A percentile compares a stretch with the other conserved stretches of the same genome.
Conservation (phyloP, 371 early-diverging fungal species). For the Syncephalis fuscata region DNA sequence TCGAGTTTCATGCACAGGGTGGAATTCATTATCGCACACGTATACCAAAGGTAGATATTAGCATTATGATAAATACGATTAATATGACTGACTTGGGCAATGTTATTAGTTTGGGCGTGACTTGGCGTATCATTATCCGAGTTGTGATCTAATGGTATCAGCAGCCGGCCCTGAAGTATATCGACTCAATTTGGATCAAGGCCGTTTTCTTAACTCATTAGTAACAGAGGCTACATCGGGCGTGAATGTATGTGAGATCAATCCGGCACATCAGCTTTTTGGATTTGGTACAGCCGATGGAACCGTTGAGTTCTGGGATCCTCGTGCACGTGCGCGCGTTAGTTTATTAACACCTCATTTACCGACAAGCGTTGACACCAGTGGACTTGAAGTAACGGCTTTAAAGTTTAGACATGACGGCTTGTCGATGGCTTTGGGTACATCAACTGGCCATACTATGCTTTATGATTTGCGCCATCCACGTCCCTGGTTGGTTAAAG, state of each 20-base stretch:
- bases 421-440: slow-evolving; percentile 78
- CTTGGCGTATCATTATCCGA: slow-evolving; percentile 78
- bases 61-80: not conserved
- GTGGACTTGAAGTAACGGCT: slow-evolving; percentile 45
- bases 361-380: slow-evolving; percentile 10
- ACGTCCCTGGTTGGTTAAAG: slow-evolving; percentile 71
- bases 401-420: slow-evolving; percentile 78
- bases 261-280: slow-evolving; percentile 83
- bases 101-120: slow-evolving; percentile 66
- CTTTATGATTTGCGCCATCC: slow-evolving; percentile 88
- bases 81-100: not conserved
- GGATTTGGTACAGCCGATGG: slow-evolving; percentile 82
- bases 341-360: slow-evolving; percentile 39
- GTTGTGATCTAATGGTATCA: slow-evolving; percentile 79
- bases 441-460: slow-evolving; percentile 76
- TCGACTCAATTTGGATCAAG: slow-evolving; percentile 88
- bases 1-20: slow-evolving; percentile 95
- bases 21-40: slow-evolving; percentile 93
- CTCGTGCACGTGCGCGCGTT: slow-evolving; percentile 56
- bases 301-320: slow-evolving; percentile 90
- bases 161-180: slow-evolving; percentile 77
- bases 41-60: slow-evolving; percentile 55
- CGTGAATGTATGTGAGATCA: slow-evolving; percentile 68
- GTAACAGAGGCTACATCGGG: slow-evolving; percentile 54
- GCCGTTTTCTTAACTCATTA: slow-evolving; percentile 79